Base-by-base conservation (phyloP, 2,329 filamentous ascomycete genomes). In the Trichoderma breve region DNA sequence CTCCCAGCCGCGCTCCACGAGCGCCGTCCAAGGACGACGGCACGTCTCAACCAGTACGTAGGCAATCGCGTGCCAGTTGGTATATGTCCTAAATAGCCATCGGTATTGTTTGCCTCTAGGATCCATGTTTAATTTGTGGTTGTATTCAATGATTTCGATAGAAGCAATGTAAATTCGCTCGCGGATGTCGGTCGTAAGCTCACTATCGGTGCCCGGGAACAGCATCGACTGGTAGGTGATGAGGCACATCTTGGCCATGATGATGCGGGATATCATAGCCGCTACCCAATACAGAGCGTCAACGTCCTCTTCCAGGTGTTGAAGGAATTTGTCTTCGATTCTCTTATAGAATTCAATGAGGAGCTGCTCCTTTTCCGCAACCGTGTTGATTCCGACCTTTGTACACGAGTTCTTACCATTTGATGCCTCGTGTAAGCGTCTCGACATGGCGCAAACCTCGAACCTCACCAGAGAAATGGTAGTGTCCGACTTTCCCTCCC, bases 161-260 rank as follows among this genome's bases (percentile, higher is more conserved):
- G 91, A 90, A 0, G 91, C 92, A 28, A 91, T 82, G 78, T 94
- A 93, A 1, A 95, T 84, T 71, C 90, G 90, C 73, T 93, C 88
- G 71, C 89, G 88, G 9, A 89, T 88, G 62, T 90, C 90, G 64
- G 88, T 85, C 0, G 89, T 87, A 8, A 92, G 83, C 30, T 84
- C 85, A 9, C 84, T 80, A n/a, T 85, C 85, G 11, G 86, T 84
- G 30, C 89, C 87, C 39, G 86, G 85, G 66, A 90, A 87, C 36
- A 92, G 89, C 76, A 91, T 86, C 0, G 92, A 92, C 75, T 95
- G 90, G 76, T 95, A 92, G 3, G 93, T 87, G 73, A 94, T 87
- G 43, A 96, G 85, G 83, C 91, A 93, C 84, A 94, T 89, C 81
- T 94, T 95, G 62, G 90, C 90, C 82, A 94, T 88, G 73, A 95